phyloP scores from a whole-genome alignment of 208 protist species.

The Vickermania ingenoplastis region DNA sequence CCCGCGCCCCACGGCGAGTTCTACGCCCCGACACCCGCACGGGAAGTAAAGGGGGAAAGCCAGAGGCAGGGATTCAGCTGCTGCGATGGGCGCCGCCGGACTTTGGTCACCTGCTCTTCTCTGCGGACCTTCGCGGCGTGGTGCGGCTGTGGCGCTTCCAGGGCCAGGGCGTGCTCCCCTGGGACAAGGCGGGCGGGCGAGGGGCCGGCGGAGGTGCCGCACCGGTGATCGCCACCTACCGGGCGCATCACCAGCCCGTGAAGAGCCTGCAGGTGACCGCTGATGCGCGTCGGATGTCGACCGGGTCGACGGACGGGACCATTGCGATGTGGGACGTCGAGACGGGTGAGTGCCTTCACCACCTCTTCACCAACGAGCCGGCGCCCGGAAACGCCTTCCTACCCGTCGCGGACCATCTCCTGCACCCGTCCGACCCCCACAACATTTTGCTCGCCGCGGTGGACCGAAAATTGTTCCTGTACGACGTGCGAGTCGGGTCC shows the following conservation, averaged over 20 bases:
- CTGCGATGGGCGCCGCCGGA: constrained; percentile 88
- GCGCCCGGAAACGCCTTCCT: constrained; percentile 1
- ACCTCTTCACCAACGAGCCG: constrained; percentile 58
- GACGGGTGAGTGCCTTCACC: constrained; percentile 44
- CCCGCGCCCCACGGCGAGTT: constrained; percentile 35
- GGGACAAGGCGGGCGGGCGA: background rate
- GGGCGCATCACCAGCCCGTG: constrained; percentile 86
- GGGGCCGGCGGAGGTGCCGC: too few relatives aligned
- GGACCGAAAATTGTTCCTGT: constrained; percentile 71
- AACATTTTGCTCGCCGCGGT: constrained; percentile 53
- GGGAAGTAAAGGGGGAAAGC: constrained; percentile 27
- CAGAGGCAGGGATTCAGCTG: constrained; percentile 72
- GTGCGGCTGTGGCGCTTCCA: constrained; percentile 84
- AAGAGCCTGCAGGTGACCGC: constrained; percentile 86
- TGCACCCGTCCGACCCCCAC: constrained; percentile 51
- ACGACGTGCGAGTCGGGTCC: constrained; percentile 71
- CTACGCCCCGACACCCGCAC: constrained; percentile 8
- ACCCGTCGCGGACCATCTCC: constrained; percentile 58
- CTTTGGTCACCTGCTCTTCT: constrained; percentile 92
- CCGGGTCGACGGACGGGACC: constrained; percentile 79
- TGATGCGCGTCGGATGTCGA: constrained; percentile 86
- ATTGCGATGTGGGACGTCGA: constrained; percentile 94
- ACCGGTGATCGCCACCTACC: constrained; percentile 78
- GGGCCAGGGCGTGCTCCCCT: constrained; percentile 14
- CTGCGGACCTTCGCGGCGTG: constrained; percentile 76